These are phyloP conservation scores for Sarocladium brachiariae DNA, from an alignment of 2,329 filamentous ascomycete species.

Conservation along the genomic window DNA sequence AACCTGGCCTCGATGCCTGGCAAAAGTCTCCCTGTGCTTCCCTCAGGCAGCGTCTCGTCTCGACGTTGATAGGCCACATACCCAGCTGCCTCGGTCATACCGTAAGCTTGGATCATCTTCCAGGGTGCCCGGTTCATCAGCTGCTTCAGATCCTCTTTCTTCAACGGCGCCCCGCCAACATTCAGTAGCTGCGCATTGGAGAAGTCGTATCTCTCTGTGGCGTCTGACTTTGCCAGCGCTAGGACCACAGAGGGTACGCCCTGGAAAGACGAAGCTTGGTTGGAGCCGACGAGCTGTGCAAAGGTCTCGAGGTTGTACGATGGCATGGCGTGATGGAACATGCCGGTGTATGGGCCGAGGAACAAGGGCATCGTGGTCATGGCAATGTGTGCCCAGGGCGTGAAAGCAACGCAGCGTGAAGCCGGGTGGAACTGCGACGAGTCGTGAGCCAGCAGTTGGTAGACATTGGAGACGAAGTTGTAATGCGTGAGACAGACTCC, in stretches of 20 bases:
- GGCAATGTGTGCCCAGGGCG: constrained; percentile 36
- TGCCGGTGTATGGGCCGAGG: constrained; percentile 35
- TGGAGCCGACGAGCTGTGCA: constrained; percentile 25
- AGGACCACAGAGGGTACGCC: constrained; percentile 32
- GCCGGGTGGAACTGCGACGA: constrained; percentile 25
- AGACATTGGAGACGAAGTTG: constrained; percentile 63
- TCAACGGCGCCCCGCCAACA: constrained; percentile 28
- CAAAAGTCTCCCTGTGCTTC: constrained; percentile 28
- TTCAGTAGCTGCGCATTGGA: constrained; percentile 28
- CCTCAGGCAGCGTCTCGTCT: constrained; percentile 24
- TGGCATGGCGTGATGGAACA: constrained; percentile 37
- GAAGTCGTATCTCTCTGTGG: constrained; percentile 29
- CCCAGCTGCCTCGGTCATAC: constrained; percentile 37
- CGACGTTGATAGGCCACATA: constrained; percentile 35
- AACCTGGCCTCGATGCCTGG: constrained; percentile 33
- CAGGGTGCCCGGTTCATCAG: constrained; percentile 26
- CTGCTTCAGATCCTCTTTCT: constrained; percentile 24
- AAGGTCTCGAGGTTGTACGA: constrained; percentile 29
- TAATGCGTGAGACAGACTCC: constrained; percentile 71
- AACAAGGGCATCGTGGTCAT: constrained; percentile 38
- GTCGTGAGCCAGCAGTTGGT: constrained; percentile 31
- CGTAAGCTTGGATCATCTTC: constrained; percentile 34
- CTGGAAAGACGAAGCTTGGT: constrained; percentile 30
- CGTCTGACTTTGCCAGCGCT: constrained; percentile 27
- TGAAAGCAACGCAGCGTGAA: constrained; percentile 31